Conservation (phyloP, 2,329 filamentous ascomycete genomes). For the Septoria linicola region DNA sequence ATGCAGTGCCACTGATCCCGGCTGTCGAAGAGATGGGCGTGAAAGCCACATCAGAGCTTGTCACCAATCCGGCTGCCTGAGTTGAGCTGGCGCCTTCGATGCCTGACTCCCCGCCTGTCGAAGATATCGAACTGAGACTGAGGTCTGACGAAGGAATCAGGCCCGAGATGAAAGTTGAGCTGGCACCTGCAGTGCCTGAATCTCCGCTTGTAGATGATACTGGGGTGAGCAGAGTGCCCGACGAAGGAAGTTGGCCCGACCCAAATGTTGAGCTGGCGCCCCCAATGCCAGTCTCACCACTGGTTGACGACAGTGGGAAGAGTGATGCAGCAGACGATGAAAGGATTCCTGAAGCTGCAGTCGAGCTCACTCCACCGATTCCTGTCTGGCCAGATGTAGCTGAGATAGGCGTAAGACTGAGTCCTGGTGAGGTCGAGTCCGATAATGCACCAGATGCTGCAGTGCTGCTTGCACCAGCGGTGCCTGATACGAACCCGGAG, state of each 20-base stretch:
- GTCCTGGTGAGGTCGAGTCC: conserved; percentile 3
- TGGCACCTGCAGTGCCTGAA: no score
- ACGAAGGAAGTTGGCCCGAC: no score
- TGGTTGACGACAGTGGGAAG: conserved; percentile 17
- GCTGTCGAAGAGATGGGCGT: conserved; percentile 17
- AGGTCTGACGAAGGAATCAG: no score
- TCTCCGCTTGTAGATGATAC: no score
- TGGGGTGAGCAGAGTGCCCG: no score
- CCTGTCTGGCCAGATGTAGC: conserved; percentile 14
- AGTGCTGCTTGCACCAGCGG: conserved; percentile 20
- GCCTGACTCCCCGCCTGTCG: conserved; percentile 13
- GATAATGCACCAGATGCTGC: conserved; percentile 18
- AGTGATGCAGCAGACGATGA: conserved; percentile 1
- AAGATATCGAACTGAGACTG: no score
- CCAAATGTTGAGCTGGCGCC: conserved; percentile 20
- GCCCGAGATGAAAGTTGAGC: no score
- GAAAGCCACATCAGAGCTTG: conserved; percentile 12
- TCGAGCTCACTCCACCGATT: conserved; percentile 11
- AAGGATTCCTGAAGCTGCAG: conserved; percentile 11
- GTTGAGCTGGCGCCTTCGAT: conserved; percentile 17
- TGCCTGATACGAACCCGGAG: conserved; percentile 25
- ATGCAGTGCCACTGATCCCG: conserved; percentile 9
- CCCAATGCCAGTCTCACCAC: conserved; percentile 11
- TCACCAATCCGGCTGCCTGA: conserved; percentile 11
- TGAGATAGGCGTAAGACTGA: conserved; percentile 15